phyloP scores from a whole-genome alignment of 345 rosid genomes.

The Lepidium aucheri region DNA sequence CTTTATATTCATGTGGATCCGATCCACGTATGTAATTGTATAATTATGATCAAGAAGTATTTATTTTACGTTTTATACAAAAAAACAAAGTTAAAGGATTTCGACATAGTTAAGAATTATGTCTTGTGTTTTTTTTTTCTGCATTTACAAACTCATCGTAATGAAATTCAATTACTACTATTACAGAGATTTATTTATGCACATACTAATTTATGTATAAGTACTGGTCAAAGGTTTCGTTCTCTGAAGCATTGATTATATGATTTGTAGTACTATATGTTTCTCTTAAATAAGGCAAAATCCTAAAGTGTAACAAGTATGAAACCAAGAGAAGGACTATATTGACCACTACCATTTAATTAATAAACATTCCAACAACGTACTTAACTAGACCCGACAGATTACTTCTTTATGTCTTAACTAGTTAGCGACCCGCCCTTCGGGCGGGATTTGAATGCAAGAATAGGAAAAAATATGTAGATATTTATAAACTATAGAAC shows the following conservation, averaged over 20 bases:
- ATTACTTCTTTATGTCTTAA: not conserved
- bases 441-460: too few species aligned
- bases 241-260: not conserved
- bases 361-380: not conserved
- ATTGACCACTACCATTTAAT: conserved; percentile 13
- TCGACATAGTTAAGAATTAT: too few species aligned
- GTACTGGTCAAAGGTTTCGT: not conserved
- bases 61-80: too few species aligned
- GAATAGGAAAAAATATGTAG: too few species aligned
- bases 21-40: too few species aligned
- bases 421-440: too few species aligned
- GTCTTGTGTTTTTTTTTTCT: too few species aligned
- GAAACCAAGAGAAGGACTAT: not conserved
- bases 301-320: not conserved
- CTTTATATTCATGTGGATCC: too few species aligned
- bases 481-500: too few species aligned
- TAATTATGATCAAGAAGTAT: too few species aligned
- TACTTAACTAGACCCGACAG: not conserved
- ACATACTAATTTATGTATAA: not conserved
- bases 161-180: not conserved
- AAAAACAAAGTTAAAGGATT: too few species aligned
- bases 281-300: not conserved
- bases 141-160: not conserved
- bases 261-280: not conserved
- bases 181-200: not conserved